Evolutionary conservation across 2,329 filamentous ascomycete genomes (phyloP).

Genomic region (Fusarium sp.): DNA sequence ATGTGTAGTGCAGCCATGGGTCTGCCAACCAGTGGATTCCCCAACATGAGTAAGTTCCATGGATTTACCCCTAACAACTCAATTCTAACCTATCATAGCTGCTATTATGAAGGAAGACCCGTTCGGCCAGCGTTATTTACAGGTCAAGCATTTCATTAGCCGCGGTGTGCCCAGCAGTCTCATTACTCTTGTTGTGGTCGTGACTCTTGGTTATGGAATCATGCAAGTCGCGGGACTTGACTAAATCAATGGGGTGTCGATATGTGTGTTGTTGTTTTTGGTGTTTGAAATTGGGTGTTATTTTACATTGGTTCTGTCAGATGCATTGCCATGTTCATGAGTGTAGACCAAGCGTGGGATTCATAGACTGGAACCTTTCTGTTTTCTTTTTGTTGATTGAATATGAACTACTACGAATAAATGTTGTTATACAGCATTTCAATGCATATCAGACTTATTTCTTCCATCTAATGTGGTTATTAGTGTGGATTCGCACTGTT

Average conservation of each 20-base stretch:
- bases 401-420: not conserved
- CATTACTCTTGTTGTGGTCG: conserved; percentile 81
- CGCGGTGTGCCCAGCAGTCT: conserved; percentile 90
- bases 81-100: conserved; percentile 61
- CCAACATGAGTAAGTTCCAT: conserved; percentile 92
- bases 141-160: conserved; percentile 94
- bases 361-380: conserved; percentile 25
- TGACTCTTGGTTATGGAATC: conserved; percentile 89
- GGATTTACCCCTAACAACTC: not conserved
- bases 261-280: not conserved
- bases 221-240: conserved; percentile 80
- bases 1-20: conserved; percentile 99
- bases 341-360: conserved; percentile 30
- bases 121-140: conserved; percentile 89
- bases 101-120: conserved; percentile 99
- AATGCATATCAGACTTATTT: not conserved
- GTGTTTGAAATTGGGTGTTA: not conserved
- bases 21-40: conserved; percentile 93
- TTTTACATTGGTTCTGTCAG: not conserved
- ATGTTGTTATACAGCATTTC: too few relatives aligned
- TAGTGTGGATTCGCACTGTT: conserved; percentile 35
- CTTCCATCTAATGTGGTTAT: not conserved
- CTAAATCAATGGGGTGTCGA: conserved; percentile 32
- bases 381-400: not conserved
- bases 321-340: conserved; percentile 7